Evolutionary conservation across 257 asterid genomes (phyloP), one percentile per base, ranked within the genome.

Genomic region (Solanum acaule): DNA sequence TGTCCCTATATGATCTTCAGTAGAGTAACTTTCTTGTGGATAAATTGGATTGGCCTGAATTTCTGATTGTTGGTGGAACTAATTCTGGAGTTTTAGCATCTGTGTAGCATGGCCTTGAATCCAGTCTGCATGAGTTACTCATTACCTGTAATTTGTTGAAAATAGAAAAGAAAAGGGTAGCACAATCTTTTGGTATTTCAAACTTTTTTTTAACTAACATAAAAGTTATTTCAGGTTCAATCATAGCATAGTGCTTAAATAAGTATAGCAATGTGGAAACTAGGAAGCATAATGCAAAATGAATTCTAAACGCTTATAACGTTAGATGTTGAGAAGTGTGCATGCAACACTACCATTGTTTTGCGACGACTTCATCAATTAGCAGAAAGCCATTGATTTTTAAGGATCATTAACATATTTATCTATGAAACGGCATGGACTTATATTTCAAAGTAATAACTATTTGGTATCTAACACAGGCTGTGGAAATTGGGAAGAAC

Each of bases 401-500:
- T 35, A 23, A 35, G 63, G 16, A 5, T 27, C 42, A 27, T 44
- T 81, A 44, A 81, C 10, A 46, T 46, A 27, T 38, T n/a, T 77
- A 23, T 77, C 35, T 11, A 14, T 37, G 59, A 85, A n/a, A 61
- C 23, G 5, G 16, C 87, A 85, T 63, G 35, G 38, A 27, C 63
- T 44, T 65, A 25, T 25, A 38, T 67, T 65, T 85, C 9, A 10
- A 37, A 29, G 44, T 37, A 9, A 70, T 72, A 12, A 33, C 61
- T 33, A 15, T 38, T 42, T 87, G 86, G 29, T 89, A 56, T n/a
- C 59, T 35, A 81, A 27, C 67, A 25, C 75, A 97, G 99, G 99
- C 96, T 23, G 90, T 93, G 89, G 98, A 94, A 88, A 94, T 93
- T 88, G 99, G 99, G 90, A 93, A 91, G 94, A 90, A 94, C 92